Evolutionary conservation across 768 basidiomycete genomes (phyloP).

Genomic region (Dendrothele bispora): DNA sequence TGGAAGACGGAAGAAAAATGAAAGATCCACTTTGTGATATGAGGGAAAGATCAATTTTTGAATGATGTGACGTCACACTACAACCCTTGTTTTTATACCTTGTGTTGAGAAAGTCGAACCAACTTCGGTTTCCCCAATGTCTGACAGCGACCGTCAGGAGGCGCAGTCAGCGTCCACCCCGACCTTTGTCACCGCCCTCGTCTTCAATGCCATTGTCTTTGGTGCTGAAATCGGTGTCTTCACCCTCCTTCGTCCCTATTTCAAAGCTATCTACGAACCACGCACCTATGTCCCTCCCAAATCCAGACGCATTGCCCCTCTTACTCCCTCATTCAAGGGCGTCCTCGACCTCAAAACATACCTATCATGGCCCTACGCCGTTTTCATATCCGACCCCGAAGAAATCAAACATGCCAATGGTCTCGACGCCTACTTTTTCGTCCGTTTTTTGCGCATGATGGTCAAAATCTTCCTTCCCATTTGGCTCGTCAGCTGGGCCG

Average conservation of each 20-base stretch:
- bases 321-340: neutral
- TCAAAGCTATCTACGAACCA: slow-evolving; percentile 89
- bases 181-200: slow-evolving; percentile 83
- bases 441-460: slow-evolving; percentile 88
- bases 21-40: too few species aligned
- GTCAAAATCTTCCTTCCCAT: slow-evolving; percentile 81
- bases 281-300: slow-evolving; percentile 62
- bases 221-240: slow-evolving; percentile 71
- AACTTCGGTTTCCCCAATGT: too few species aligned
- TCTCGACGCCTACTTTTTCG: slow-evolving; percentile 90
- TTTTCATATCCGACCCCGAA: slow-evolving; percentile 62
- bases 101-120: too few species aligned
- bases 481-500: slow-evolving; percentile 86
- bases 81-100: too few species aligned
- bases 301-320: slow-evolving; percentile 47
- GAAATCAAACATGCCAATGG: slow-evolving; percentile 71
- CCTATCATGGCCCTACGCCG: slow-evolving; percentile 65
- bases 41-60: too few species aligned
- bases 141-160: neutral
- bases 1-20: too few species aligned
- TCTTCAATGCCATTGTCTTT: slow-evolving; percentile 78
- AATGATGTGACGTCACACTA: too few species aligned
- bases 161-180: slow-evolving; percentile 52
- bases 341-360: slow-evolving; percentile 13
- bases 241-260: slow-evolving; percentile 80